These are phyloP conservation scores for Pichia nakasei DNA, from an alignment of 805 yeast species.

Conservation along the genomic window DNA sequence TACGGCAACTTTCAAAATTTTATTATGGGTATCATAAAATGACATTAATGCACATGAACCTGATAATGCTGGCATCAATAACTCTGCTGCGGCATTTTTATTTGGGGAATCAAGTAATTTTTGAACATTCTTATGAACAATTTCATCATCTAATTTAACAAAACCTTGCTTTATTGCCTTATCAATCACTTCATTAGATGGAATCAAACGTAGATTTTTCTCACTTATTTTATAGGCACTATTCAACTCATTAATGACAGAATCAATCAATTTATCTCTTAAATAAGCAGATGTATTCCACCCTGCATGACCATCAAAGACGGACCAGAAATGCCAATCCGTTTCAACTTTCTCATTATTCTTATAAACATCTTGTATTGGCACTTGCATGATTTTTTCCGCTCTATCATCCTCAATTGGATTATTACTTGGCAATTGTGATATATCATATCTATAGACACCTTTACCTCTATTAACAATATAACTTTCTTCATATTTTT, in stretches of 20 bases:
- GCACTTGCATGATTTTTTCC: slow-evolving; percentile 70
- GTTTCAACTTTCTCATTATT: slow-evolving; percentile 34
- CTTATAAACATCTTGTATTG: slow-evolving; percentile 52
- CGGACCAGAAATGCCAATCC: slow-evolving; percentile 93
- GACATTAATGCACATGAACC: slow-evolving; percentile 92
- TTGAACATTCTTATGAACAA: slow-evolving; percentile 67
- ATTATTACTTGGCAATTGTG: slow-evolving; percentile 83
- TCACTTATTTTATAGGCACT: slow-evolving; percentile 52
- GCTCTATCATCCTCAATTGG: slow-evolving; percentile 94
- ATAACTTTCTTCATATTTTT: slow-evolving; percentile 73
- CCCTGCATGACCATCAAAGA: slow-evolving; percentile 96
- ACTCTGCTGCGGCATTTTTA: slow-evolving; percentile 58
- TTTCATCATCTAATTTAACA: slow-evolving; percentile 73
- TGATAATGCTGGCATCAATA: slow-evolving; percentile 84
- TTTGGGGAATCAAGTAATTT: slow-evolving; percentile 61
- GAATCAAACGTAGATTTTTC: slow-evolving; percentile 45
- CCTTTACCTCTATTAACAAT: slow-evolving; percentile 79
- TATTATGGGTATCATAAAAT: slow-evolving; percentile 71
- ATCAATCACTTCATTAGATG: slow-evolving; percentile 63
- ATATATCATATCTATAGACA: slow-evolving; percentile 76
- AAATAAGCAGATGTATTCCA: slow-evolving; percentile 87
- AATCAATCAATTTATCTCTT: slow-evolving; percentile 66
- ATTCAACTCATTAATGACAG: slow-evolving; percentile 70
- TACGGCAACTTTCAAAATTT: slow-evolving; percentile 77
- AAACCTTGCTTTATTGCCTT: slow-evolving; percentile 77